These are phyloP conservation scores for Fusarium torreyae DNA, from an alignment of 2,329 filamentous ascomycete species.

Conservation along the genomic window DNA sequence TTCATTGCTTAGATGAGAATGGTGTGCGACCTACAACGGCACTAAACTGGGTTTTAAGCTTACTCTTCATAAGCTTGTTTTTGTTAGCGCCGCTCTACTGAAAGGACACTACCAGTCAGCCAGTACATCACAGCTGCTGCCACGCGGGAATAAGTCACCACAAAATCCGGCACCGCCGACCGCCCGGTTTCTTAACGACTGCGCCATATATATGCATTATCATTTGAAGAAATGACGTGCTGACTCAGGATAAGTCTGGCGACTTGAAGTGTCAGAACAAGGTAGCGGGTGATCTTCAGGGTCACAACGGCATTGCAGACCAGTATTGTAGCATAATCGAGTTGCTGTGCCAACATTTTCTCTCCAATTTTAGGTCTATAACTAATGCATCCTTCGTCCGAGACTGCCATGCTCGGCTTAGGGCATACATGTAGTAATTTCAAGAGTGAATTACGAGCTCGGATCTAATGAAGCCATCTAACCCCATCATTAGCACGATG, in stretches of 20 bases:
- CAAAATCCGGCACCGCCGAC: conserved; percentile 15
- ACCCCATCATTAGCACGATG: not conserved
- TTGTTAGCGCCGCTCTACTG: conserved; percentile 26
- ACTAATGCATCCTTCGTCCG: too few species aligned
- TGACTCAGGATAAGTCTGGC: not conserved
- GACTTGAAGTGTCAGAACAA: too few species aligned
- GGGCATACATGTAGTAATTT: too few species aligned
- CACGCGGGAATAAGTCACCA: conserved; percentile 10
- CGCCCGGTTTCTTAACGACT: not conserved
- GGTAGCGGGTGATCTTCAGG: too few species aligned
- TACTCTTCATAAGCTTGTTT: conserved; percentile 37
- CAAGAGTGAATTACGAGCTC: too few species aligned
- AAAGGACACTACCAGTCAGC: not conserved
- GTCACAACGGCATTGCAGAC: too few species aligned
- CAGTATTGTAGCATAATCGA: not conserved
- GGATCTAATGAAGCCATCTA: not conserved
- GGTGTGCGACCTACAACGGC: not conserved
- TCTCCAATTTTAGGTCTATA: too few species aligned
- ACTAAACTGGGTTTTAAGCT: conserved; percentile 28
- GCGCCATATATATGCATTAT: not conserved
- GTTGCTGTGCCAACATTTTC: too few species aligned
- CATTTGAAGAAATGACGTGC: not conserved
- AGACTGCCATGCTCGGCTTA: too few species aligned
- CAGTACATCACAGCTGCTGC: not conserved
- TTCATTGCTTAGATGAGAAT: not conserved